Evolutionary conservation across 352 stramenopile species (phyloP).

Genomic region (Phytophthora capsici): DNA sequence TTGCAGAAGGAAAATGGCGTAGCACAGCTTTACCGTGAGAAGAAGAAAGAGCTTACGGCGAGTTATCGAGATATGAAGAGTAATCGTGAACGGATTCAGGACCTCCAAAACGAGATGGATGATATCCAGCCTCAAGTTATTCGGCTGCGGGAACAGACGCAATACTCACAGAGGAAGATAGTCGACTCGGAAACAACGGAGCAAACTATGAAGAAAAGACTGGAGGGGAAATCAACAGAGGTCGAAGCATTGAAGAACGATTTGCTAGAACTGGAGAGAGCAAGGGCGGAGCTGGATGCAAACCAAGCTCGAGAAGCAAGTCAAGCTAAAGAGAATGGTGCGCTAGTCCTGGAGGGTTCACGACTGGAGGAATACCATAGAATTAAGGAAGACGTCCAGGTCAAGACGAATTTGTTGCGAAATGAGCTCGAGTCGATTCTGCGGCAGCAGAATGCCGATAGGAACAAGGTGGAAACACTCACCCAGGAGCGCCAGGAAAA

Average conservation of each 20-base stretch:
- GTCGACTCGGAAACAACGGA: constrained; percentile 56
- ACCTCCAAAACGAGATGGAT: constrained; percentile 89
- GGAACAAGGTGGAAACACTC: constrained; percentile 77
- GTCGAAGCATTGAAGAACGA: constrained; percentile 80
- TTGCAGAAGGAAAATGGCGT: constrained; percentile 57
- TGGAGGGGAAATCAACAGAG: constrained; percentile 87
- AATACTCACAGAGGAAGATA: constrained; percentile 78
- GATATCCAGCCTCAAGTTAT: constrained; percentile 76
- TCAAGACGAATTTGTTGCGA: constrained; percentile 75
- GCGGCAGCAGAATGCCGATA: constrained; percentile 68
- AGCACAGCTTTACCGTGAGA: constrained; percentile 57
- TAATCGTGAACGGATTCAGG: constrained; percentile 69
- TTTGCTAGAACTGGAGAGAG: constrained; percentile 66
- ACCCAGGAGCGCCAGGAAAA: constrained; percentile 78
- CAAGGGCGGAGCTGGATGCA: constrained; percentile 63
- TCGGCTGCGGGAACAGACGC: constrained; percentile 90
- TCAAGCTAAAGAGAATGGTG: constrained; percentile 49
- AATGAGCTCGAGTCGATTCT: constrained; percentile 76
- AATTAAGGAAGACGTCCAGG: constrained; percentile 76
- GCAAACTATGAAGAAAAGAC: constrained; percentile 72
- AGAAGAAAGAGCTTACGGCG: constrained; percentile 74
- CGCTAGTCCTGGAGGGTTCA: constrained; percentile 65
- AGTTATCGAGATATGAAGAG: constrained; percentile 68
- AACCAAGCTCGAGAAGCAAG: constrained; percentile 36
- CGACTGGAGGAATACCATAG: constrained; percentile 86